phyloP scores from a whole-genome alignment of 2,329 filamentous ascomycete species.

The Fusarium vanettenii region DNA sequence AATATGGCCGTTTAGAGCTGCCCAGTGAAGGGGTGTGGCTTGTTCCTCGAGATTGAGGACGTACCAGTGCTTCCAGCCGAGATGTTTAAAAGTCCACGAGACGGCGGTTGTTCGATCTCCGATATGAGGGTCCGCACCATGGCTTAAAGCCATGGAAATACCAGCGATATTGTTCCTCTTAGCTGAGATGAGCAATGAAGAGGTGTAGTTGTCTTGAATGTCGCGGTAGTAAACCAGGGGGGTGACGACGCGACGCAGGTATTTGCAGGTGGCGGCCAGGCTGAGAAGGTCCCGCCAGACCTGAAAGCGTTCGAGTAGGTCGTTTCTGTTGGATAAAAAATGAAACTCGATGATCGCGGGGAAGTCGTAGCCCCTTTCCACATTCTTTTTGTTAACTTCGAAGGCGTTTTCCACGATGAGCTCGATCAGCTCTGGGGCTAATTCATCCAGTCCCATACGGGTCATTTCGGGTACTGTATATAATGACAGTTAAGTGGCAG shows the following conservation, averaged over 20 bases:
- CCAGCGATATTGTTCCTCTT: no score
- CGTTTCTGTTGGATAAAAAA: background rate
- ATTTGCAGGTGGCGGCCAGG: slow-evolving; percentile 8
- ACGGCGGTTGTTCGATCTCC: background rate
- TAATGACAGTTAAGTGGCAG: background rate
- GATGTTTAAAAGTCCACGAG: background rate
- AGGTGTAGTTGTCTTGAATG: background rate
- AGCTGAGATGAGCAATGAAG: background rate
- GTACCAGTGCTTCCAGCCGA: background rate
- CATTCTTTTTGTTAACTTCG: background rate
- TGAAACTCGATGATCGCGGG: background rate
- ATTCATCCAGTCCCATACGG: background rate
- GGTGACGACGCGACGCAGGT: background rate
- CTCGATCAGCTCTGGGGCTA: background rate
- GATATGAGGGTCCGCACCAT: no score
- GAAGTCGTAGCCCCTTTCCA: background rate
- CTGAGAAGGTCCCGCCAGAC: slow-evolving; percentile 4
- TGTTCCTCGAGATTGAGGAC: slow-evolving; percentile 1
- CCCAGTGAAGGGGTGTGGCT: slow-evolving; percentile 17
- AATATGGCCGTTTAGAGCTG: background rate
- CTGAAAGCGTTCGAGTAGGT: background rate
- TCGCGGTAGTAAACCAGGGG: background rate
- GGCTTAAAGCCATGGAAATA: no score
- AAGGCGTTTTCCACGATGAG: background rate
- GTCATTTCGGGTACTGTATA: background rate